Conservation (phyloP, 192 early-diverging fungal species). For the Backusella parvicylindrica region DNA sequence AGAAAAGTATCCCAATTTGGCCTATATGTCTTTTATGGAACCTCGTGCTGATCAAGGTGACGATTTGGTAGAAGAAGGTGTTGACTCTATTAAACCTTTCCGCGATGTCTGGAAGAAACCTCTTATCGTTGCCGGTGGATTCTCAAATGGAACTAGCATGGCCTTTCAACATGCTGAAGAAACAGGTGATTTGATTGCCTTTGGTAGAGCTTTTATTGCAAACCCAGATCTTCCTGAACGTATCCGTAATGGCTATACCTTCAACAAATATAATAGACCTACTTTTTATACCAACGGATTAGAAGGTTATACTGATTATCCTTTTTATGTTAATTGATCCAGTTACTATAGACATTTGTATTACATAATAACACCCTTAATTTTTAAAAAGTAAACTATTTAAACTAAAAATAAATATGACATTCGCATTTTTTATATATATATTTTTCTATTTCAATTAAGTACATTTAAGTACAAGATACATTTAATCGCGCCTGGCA, state of each 20-base stretch:
- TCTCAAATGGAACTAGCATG: neutral
- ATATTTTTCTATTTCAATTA: no score
- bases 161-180: slow-evolving; percentile 13
- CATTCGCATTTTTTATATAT: no score
- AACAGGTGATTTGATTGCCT: slow-evolving; percentile 22
- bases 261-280: slow-evolving; percentile 19
- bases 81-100: neutral
- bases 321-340: neutral
- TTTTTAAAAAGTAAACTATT: neutral
- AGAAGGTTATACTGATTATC: slow-evolving; percentile 29
- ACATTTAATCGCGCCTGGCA: no score
- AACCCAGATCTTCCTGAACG: slow-evolving; percentile 31
- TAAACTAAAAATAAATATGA: no score
- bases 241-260: neutral
- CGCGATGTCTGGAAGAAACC: slow-evolving; percentile 14
- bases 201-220: slow-evolving; percentile 28
- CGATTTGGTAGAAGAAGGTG: neutral
- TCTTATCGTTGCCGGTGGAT: slow-evolving; percentile 25
- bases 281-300: slow-evolving; percentile 9
- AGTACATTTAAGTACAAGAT: no score
- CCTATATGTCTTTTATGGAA: slow-evolving; percentile 34
- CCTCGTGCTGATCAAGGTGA: slow-evolving; percentile 43
- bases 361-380: neutral
- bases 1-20: slow-evolving; percentile 25
- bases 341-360: neutral